A percentile compares a stretch with the other conserved stretches of the same genome.
These are phyloP conservation scores for Coemansia erecta DNA, from an alignment of 192 early-diverging fungal genomes.

Conservation along the genomic window DNA sequence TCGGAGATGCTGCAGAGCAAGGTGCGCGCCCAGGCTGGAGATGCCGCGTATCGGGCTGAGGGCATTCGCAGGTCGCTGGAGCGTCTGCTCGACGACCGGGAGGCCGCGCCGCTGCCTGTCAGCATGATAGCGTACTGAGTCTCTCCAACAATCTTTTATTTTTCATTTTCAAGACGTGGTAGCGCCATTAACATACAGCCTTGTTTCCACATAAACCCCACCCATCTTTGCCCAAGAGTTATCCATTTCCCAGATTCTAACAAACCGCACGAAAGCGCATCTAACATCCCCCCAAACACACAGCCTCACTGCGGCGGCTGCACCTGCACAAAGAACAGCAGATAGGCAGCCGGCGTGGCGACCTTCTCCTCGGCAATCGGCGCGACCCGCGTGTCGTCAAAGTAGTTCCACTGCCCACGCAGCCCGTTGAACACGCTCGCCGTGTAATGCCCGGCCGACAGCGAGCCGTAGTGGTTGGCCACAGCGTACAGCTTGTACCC, in stretches of 20 bases:
- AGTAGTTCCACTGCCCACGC: conserved; percentile 73
- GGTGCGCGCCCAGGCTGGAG: conserved; percentile 14
- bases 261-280: not conserved
- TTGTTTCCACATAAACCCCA: too few species aligned
- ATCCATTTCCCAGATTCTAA: too few species aligned
- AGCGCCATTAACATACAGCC: not conserved
- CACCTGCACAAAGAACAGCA: conserved; percentile 45
- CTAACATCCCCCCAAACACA: conserved; percentile 2
- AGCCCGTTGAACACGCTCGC: conserved; percentile 65
- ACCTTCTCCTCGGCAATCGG: conserved; percentile 36
- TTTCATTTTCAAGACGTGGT: not conserved
- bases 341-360: conserved; percentile 39
- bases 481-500: conserved; percentile 82
- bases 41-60: conserved; percentile 29
- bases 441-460: conserved; percentile 78
- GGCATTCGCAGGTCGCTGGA: conserved; percentile 35
- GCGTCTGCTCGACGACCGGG: conserved; percentile 17
- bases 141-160: not conserved
- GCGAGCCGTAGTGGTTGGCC: conserved; percentile 74
- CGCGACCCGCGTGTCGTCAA: conserved; percentile 78
- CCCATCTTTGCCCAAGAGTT: too few species aligned
- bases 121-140: conserved; percentile 41
- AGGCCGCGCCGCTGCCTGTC: conserved; percentile 26
- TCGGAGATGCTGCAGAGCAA: conserved; percentile 25
- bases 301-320: not conserved